Percentiles rank a stretch among this genome's conserved stretches.
phyloP scores from a whole-genome alignment of 768 basidiomycete genomes.

The Plicaturopsis crispa region DNA sequence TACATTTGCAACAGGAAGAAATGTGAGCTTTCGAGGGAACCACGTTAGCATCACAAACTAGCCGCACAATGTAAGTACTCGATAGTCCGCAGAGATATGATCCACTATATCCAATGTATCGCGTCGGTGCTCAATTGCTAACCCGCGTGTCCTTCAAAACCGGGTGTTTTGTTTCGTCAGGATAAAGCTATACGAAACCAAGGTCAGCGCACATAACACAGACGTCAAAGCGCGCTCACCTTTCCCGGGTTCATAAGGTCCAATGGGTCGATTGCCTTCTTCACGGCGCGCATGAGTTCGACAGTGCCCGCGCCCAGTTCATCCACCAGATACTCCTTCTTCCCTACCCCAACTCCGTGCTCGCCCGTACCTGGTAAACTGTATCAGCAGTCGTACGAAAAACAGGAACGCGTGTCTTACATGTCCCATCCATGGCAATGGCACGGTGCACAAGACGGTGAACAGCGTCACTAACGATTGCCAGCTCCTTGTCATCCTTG shows the following conservation, averaged over 20 bases:
- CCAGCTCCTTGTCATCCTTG: conserved; percentile 48
- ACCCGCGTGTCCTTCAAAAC: too few relatives aligned
- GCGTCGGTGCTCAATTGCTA: too few relatives aligned
- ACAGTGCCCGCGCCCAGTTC: conserved; percentile 84
- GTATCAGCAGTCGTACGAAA: conserved; percentile 2
- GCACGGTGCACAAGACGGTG: conserved; percentile 70
- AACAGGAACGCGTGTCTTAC: conserved; percentile 27
- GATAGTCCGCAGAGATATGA: too few relatives aligned
- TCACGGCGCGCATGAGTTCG: conserved; percentile 80
- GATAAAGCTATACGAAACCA: too few relatives aligned
- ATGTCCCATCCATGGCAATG: conserved; percentile 68
- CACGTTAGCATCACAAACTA: too few relatives aligned
- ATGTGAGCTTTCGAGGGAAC: too few relatives aligned
- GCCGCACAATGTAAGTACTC: too few relatives aligned
- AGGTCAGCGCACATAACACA: too few relatives aligned
- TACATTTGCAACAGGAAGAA: too few relatives aligned
- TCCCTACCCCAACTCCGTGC: conserved; percentile 84
- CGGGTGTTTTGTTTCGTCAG: too few relatives aligned
- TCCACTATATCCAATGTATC: too few relatives aligned
- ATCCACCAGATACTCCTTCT: conserved; percentile 73
- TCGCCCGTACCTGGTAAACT: conserved; percentile 62
- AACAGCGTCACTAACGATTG: conserved; percentile 47
- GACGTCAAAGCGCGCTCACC: too few relatives aligned
- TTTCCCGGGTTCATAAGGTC: conserved; percentile 88
- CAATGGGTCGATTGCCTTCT: conserved; percentile 68